Percentiles rank a stretch among this genome's conserved stretches.
Evolutionary conservation across 345 rosid genomes (phyloP).

Genomic region (Ailanthus altissimus): DNA sequence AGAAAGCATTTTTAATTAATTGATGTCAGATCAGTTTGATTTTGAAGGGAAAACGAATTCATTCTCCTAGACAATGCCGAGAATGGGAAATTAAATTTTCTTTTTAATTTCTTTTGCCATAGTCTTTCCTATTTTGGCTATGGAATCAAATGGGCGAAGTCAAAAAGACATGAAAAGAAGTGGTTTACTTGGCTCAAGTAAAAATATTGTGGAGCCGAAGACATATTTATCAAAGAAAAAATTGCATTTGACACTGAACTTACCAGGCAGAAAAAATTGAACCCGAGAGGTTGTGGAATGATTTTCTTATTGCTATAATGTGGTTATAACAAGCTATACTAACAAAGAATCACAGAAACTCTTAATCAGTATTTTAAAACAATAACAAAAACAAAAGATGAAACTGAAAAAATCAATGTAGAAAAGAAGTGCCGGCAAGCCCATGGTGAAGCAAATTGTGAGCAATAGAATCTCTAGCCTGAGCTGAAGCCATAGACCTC

Average conservation of each 20-base stretch:
- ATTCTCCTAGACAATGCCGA: not conserved
- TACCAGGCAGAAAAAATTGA: not conserved
- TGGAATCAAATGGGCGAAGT: not conserved
- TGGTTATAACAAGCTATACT: constrained; percentile 10
- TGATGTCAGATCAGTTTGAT: no score
- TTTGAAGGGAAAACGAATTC: not conserved
- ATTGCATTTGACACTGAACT: not conserved
- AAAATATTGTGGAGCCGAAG: not conserved
- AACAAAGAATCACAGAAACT: not conserved
- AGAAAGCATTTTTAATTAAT: no score
- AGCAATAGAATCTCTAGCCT: constrained; percentile 68
- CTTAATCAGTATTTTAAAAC: not conserved
- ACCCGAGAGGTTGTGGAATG: no score
- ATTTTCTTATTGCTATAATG: not conserved
- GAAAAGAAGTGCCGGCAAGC: constrained; percentile 40
- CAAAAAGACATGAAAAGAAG: not conserved
- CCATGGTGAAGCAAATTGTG: constrained; percentile 80
- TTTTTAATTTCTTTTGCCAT: not conserved
- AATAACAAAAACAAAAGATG: not conserved
- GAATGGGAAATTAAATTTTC: not conserved
- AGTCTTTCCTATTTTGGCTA: not conserved
- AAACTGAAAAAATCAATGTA: not conserved
- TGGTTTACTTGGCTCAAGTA: constrained; percentile 3
- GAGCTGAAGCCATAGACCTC: constrained; percentile 47
- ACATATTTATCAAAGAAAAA: not conserved